Evolutionary conservation across 192 early-diverging fungal genomes (phyloP).

Genomic region (Borealophlyctis nickersoniae): DNA sequence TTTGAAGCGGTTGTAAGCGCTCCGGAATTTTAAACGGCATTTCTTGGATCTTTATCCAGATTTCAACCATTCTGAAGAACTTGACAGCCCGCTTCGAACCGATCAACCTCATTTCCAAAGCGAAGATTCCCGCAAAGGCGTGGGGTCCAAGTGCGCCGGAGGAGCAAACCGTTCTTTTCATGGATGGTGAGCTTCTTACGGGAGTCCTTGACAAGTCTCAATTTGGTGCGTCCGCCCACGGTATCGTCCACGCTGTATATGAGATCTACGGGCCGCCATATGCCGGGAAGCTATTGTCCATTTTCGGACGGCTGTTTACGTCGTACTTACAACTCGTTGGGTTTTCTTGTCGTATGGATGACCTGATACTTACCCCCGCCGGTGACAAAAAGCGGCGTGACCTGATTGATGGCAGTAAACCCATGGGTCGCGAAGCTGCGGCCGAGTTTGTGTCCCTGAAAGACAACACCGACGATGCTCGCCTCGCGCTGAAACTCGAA

Average conservation of each 20-base stretch:
- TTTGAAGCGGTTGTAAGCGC: conserved; percentile 33
- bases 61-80: conserved; percentile 90
- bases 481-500: conserved; percentile 55
- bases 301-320: conserved; percentile 87
- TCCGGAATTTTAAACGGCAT: no score
- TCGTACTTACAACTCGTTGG: conserved; percentile 83
- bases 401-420: conserved; percentile 59
- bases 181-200: conserved; percentile 84
- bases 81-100: conserved; percentile 69
- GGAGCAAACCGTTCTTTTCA: conserved; percentile 82
- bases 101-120: conserved; percentile 85
- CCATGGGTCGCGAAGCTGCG: conserved; percentile 68
- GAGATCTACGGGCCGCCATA: conserved; percentile 88
- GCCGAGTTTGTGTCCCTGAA: conserved; percentile 71
- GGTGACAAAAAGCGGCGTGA: conserved; percentile 76
- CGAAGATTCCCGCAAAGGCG: conserved; percentile 77
- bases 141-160: conserved; percentile 79
- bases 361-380: conserved; percentile 80
- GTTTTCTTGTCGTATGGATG: conserved; percentile 98
- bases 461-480: conserved; percentile 23
- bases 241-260: conserved; percentile 93
- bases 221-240: conserved; percentile 88
- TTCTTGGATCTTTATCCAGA: no score
- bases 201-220: conserved; percentile 97
- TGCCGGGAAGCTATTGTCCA: conserved; percentile 87